Evolutionary conservation across 2,329 filamentous ascomycete species (phyloP).

Genomic region (Xenosphaeropsis pyriputrescens): DNA sequence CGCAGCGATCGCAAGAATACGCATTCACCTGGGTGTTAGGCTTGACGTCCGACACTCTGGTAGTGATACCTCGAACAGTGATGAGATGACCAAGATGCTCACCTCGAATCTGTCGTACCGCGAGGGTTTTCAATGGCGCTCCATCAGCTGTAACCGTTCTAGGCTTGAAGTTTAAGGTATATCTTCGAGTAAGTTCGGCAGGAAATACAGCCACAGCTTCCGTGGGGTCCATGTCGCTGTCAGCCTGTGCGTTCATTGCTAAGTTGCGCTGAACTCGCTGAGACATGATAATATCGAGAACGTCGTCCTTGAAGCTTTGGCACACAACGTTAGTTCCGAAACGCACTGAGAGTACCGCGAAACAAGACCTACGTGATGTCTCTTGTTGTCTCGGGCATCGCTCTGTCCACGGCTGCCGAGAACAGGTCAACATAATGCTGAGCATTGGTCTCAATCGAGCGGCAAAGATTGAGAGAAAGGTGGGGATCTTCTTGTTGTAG

Average conservation of each 20-base stretch:
- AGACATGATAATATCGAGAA: conserved; percentile 91
- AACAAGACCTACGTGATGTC: conserved; percentile 53
- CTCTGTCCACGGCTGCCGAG: conserved; percentile 73
- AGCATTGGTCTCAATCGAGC: conserved; percentile 79
- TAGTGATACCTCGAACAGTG: conserved; percentile 86
- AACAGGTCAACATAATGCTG: conserved; percentile 92
- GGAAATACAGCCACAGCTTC: conserved; percentile 70
- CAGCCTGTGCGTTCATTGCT: conserved; percentile 51
- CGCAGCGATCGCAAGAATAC: conserved; percentile 93
- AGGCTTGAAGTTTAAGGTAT: conserved; percentile 93
- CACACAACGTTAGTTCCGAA: conserved; percentile 5
- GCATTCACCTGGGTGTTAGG: conserved; percentile 95
- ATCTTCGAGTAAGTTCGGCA: conserved; percentile 79
- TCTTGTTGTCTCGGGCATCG: conserved; percentile 63
- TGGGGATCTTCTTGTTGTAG: conserved; percentile 27
- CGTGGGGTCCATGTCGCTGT: conserved; percentile 48
- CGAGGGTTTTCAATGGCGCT: conserved; percentile 49
- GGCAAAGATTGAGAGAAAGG: conserved; percentile 38
- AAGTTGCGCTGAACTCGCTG: conserved; percentile 80
- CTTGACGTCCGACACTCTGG: conserved; percentile 93
- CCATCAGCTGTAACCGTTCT: conserved; percentile 54
- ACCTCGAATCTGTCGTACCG: conserved; percentile 86
- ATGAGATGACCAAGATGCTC: conserved; percentile 90
- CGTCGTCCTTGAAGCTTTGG: conserved; percentile 83
- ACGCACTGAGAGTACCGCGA: background rate